Evolutionary conservation across 2,329 filamentous ascomycete species (phyloP), one percentile per base, ranked within the genome.

Genomic region (Trichoderma aggressivum): DNA sequence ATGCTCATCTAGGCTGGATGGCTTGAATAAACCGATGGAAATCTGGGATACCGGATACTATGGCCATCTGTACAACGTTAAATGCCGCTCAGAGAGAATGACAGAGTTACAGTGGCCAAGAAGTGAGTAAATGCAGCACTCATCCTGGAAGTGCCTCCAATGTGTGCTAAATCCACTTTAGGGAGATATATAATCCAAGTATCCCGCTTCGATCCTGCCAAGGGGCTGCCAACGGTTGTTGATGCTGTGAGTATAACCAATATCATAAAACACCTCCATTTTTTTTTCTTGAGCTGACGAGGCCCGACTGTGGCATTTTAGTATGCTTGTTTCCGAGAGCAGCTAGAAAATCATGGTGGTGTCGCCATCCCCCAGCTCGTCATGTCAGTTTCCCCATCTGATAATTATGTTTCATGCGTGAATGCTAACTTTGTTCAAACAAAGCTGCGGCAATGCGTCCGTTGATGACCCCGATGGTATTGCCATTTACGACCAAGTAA

Each of bases 141-240:
- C 6, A 59, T 21, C 3, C 34, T 32, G 24, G 7, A 3, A 18
- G 7, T 34, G 11, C 3, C 11, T 18, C 18, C 12, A 56, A 7
- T 24, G 4, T 12, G 30, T n/a, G 26, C 34, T 63, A 39, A 68
- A 24, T 11, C 16, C 14, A 7, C 12, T 7, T 21, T 50, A 79
- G 86, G 90, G 74, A 87, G 90, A 77, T 96, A 94, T 79, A 93
- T 96, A 75, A 86, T 91, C 7, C 93, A 96, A 78, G 88, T 95
- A 30, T 92, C 93, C 1, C 90, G 93, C 24, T 96, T 96, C 78
- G 93, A 96, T 75, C 93, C 93, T 0, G 89, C 92, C 60, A 96
- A 95, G 81, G 93, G 93, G 10, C 94, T 95, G 55, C 89, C 91
- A 0, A 91, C 92, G 65, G 91, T 94, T 8, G 87, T 96, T 70